Base-by-base conservation (phyloP, 2,329 filamentous ascomycete species). In the Penicillium polonicum region DNA sequence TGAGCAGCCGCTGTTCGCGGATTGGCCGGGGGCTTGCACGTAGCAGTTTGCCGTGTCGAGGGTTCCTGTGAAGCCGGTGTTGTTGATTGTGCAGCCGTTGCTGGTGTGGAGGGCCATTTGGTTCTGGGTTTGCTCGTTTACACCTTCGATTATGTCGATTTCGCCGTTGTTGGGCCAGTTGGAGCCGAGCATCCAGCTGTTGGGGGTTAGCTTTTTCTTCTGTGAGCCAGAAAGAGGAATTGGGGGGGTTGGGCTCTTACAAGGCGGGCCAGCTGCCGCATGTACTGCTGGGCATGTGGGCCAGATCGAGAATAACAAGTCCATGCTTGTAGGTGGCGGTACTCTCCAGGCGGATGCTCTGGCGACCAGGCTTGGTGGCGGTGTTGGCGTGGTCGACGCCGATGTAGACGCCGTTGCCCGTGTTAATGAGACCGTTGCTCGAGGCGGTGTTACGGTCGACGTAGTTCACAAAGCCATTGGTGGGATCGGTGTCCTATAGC, bases 121-220 rank as follows among this genome's bases (percentile, higher is more conserved):
- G 72, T 89, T 84, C 58, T 79, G 75, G 3, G 76, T 70, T 60
- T 85, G 82, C 23, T 79, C 76, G 76, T 91, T 90, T 65, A 91
- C 87, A 38, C 88, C 89, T 76, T 92, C 90, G 65, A 92, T 85
- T 67, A 92, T 88, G 72, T 93, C 90, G 66, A 93, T 89, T 75
- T 92, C 90, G 46, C 89, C 89, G 8, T 79, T 78, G 42, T 71
- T 72, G 2, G 90, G 90, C 90, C 90, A 92, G 68, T 82, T 74
- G n/a, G 81, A 78, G 17, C 88, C 89, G 35, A 90, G 71, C 46
- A 78, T 79, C 82, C 82, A 84, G 71, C 50, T 52, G 49, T 1
- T 4, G 5, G 1, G 3, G 25, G 52, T 65, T 49, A 65, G 58
- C 36, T 43, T 42, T 21, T 33, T 9, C 3, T 33, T 21, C 2